Base-by-base conservation (phyloP, 1,284 basidiomycete genomes). In the Sphagnurus paluster region DNA sequence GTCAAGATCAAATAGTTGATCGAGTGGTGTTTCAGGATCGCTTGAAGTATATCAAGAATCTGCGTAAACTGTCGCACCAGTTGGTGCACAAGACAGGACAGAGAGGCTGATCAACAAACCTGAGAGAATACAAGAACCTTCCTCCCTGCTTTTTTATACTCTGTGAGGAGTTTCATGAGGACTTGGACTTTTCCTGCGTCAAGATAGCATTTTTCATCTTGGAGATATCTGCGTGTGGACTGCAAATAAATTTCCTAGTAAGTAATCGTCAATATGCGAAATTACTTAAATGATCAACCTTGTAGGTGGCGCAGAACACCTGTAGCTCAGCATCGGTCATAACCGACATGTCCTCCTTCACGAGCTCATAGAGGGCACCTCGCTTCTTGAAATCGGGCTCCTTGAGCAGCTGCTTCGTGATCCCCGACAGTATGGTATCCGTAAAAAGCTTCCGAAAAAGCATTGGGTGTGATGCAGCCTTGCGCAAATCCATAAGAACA, bases 241-340 rank as follows among this genome's bases (percentile, higher is more conserved):
- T 95, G 48, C 13, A 37, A 44, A 39, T 53, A 39, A 44, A 25
- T 36, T 54, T 35, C 57, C 47, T 38, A 10, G 39, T 50, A 20
- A 49, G 35, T 10, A 42, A 45, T 30, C 26, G 32, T 19, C 34
- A 17, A 38, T 20, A 14, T 21, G 24, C 24, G 34, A 50, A n/a
- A 28, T 46, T 19, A 34, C n/a, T 25, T 19, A 21, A 20, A 16
- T 39, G 21, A 57, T 64, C 29, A 35, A 92, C 92, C 75, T 89
- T 92, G 70, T 94, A 94, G 8, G 82, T 80, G 39, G 76, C 74
- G 61, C 87, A 86, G 62, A 92, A 93, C 30, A 79, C 67, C 59
- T 95, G 91, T 35, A 98, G 72, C 67, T 98, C 94, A 6, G 92
- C 87, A 66, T 98, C 94, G 39, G 91, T 94, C 94, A 97, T 97